phyloP scores from a whole-genome alignment of 1,284 basidiomycete species.

The Ustilago bromivora region DNA sequence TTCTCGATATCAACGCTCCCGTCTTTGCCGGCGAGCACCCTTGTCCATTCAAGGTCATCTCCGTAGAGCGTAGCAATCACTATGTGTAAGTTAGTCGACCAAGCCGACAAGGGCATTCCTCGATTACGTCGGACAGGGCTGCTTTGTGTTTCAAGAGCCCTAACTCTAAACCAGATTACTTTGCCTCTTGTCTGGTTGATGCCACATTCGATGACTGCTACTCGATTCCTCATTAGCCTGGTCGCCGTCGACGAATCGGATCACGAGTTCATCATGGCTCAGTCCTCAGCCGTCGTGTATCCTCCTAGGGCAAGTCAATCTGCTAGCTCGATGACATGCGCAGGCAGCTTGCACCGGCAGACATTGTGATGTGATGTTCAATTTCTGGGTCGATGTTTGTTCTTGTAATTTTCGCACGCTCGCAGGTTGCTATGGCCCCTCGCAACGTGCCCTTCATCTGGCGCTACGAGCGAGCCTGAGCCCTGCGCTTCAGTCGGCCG shows the following conservation, averaged over 20 bases:
- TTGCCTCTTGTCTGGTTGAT: too few species aligned
- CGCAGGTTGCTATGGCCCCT: slow-evolving; percentile 12
- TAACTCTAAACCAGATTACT: too few species aligned
- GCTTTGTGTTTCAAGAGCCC: too few species aligned
- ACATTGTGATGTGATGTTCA: too few species aligned
- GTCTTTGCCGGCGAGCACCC: background rate
- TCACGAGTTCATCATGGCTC: background rate
- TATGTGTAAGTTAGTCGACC: background rate
- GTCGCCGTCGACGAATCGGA: background rate
- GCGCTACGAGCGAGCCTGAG: slow-evolving; percentile 16
- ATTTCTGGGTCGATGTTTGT: too few species aligned
- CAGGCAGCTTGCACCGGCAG: too few species aligned
- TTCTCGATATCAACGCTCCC: background rate
- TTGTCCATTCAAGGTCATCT: background rate
- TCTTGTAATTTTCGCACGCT: background rate
- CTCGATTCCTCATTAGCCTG: background rate
- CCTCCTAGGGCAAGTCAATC: slow-evolving; percentile 8
- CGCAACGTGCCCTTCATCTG: slow-evolving; percentile 1
- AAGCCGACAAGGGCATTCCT: background rate
- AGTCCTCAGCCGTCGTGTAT: slow-evolving; percentile 12
- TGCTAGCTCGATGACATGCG: too few species aligned
- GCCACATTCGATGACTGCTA: too few species aligned
- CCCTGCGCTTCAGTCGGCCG: background rate
- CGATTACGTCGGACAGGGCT: too few species aligned
- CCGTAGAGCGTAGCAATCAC: background rate